These are phyloP conservation scores for Hortaea sp. DNA, from an alignment of 2,329 filamentous ascomycete species.

Conservation along the genomic window DNA sequence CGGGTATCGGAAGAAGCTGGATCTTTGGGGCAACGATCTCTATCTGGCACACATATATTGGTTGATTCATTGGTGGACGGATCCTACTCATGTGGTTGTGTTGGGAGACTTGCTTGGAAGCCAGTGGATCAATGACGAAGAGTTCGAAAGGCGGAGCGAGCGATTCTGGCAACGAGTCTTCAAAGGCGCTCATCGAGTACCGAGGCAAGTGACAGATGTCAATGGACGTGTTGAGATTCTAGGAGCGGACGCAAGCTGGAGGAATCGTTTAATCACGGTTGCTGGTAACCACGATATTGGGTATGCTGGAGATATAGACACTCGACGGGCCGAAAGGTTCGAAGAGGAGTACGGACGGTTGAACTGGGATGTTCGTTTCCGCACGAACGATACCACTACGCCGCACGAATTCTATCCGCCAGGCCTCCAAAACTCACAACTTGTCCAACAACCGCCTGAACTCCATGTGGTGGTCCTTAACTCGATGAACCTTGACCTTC, in stretches of 20 bases:
- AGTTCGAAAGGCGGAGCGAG: constrained; percentile 62
- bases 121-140: constrained; percentile 82
- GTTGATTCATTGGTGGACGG: constrained; percentile 70
- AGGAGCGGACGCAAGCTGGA: constrained; percentile 50
- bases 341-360: constrained; percentile 75
- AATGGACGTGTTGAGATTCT: constrained; percentile 29
- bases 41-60: constrained; percentile 92
- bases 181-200: constrained; percentile 15
- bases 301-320: constrained; percentile 82
- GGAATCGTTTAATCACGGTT: constrained; percentile 72
- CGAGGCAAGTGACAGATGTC: constrained; percentile 20
- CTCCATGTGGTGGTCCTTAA: constrained; percentile 81
- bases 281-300: constrained; percentile 95
- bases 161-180: constrained; percentile 21
- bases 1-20: constrained; percentile 66
- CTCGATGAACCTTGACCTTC: constrained; percentile 85
- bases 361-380: constrained; percentile 79
- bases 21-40: constrained; percentile 86
- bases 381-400: constrained; percentile 21
- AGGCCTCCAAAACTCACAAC: background rate
- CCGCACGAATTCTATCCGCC: background rate
- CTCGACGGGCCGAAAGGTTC: constrained; percentile 67
- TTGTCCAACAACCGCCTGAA: constrained; percentile 43
- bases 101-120: constrained; percentile 87
- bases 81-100: constrained; percentile 78